Conservation (phyloP, 164 flowering plant genomes). For the Chimonanthus salicifolius region DNA sequence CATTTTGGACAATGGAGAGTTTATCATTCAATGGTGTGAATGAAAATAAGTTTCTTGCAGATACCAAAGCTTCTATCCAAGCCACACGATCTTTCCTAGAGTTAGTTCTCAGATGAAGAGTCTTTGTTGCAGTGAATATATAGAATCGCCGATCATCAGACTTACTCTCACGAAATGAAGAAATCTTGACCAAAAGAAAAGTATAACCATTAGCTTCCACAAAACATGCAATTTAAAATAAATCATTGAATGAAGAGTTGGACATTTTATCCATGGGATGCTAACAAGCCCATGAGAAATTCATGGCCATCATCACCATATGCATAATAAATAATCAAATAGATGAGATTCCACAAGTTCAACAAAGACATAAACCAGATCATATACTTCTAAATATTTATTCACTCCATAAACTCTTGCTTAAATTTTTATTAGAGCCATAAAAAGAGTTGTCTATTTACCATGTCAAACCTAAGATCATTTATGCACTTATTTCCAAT, state of each 20-base stretch:
- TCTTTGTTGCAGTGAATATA: constrained; percentile 89
- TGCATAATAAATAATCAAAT: too few relatives aligned
- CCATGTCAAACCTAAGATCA: not conserved
- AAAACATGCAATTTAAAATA: not conserved
- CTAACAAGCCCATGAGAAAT: not conserved
- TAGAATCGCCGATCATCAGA: constrained; percentile 76
- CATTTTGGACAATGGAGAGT: constrained; percentile 35
- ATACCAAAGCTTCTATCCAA: constrained; percentile 76
- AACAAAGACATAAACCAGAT: not conserved
- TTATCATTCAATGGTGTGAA: constrained; percentile 37
- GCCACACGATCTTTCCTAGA: constrained; percentile 64
- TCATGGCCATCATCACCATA: not conserved
- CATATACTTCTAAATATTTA: not conserved
- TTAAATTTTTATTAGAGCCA: not conserved
- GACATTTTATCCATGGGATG: not conserved
- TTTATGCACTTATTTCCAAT: not conserved
- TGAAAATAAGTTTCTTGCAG: constrained; percentile 45
- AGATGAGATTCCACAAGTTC: not conserved
- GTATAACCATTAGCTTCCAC: constrained; percentile 2
- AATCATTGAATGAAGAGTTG: not conserved
- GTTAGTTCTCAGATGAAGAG: constrained; percentile 77
- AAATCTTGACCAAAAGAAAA: constrained; percentile 35
- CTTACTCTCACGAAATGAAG: constrained; percentile 84
- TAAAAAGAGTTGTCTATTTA: not conserved
- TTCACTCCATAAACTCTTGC: not conserved